Percentiles rank a stretch among this genome's conserved stretches.
Conservation (phyloP, 2,329 filamentous ascomycete species). For the Verticillium isaacii region DNA sequence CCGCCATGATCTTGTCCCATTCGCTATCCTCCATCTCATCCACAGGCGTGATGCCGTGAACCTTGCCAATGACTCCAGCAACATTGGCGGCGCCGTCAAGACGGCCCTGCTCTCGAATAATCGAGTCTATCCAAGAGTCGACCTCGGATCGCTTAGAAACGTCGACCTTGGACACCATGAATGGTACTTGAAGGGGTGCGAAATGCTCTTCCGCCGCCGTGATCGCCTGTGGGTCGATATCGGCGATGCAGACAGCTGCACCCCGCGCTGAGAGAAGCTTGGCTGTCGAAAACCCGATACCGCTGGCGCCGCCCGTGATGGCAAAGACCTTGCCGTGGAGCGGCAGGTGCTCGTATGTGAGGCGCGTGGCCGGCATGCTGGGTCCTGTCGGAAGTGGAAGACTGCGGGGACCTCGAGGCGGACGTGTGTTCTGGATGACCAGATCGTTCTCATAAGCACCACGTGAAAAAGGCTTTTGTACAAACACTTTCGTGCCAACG, state of each 20-base stretch:
- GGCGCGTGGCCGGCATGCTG: not conserved
- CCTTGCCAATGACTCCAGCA: constrained; percentile 40
- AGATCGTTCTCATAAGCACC: too few relatives aligned
- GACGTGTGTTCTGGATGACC: too few relatives aligned
- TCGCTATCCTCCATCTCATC: constrained; percentile 38
- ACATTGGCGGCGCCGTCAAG: constrained; percentile 42
- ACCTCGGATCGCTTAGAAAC: constrained; percentile 33
- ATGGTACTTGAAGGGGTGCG: constrained; percentile 15
- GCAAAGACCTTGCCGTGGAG: constrained; percentile 30
- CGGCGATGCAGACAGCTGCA: constrained; percentile 33
- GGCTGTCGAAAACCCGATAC: constrained; percentile 37
- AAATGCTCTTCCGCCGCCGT: constrained; percentile 25
- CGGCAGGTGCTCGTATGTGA: not conserved
- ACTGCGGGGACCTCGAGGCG: too few relatives aligned
- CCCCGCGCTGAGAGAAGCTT: constrained; percentile 29
- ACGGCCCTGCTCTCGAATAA: constrained; percentile 34
- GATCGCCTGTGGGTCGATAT: constrained; percentile 26
- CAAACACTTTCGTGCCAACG: too few relatives aligned
- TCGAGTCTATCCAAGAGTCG: constrained; percentile 34
- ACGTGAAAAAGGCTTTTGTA: too few relatives aligned
- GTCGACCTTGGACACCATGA: constrained; percentile 31
- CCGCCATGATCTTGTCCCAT: constrained; percentile 30
- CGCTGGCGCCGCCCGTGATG: constrained; percentile 36
- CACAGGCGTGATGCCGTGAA: constrained; percentile 33
- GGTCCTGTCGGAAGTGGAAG: not conserved